A percentile compares a stretch with the other conserved stretches of the same genome.
These are phyloP conservation scores for Geranium brycei DNA, from an alignment of 345 rosid species.

Conservation along the genomic window DNA sequence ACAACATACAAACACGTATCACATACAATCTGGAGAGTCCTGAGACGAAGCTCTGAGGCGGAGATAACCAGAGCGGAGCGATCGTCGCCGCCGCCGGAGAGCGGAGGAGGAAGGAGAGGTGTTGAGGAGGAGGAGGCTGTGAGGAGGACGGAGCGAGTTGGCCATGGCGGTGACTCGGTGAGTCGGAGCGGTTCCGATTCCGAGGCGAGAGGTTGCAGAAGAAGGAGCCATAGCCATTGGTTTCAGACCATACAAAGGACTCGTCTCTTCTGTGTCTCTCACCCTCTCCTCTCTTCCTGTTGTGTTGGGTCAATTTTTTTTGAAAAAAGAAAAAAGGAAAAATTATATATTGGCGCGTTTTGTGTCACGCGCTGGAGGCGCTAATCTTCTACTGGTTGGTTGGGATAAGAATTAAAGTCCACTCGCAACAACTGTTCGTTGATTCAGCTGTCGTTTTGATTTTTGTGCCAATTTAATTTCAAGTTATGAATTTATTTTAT, in stretches of 20 bases:
- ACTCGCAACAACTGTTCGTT: no score
- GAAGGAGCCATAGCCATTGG: constrained; percentile 22
- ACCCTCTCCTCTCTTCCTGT: no score
- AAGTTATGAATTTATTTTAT: no score
- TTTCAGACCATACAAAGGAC: constrained; percentile 34
- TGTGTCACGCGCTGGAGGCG: no score
- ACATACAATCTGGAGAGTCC: constrained; percentile 23
- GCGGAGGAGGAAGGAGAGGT: constrained; percentile 10
- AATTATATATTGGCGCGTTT: no score
- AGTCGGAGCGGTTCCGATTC: constrained; percentile 15
- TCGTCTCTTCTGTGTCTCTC: no score
- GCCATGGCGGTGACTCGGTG: constrained; percentile 10
- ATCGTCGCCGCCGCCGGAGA: constrained; percentile 24
- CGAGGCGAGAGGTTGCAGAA: constrained; percentile 18
- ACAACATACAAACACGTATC: constrained; percentile 22
- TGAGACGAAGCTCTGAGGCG: constrained; percentile 56
- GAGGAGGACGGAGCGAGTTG: constrained; percentile 24
- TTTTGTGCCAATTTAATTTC: no score
- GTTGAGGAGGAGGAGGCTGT: constrained; percentile 37
- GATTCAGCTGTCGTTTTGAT: no score
- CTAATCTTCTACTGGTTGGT: no score
- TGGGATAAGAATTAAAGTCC: no score
- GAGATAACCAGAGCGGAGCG: constrained; percentile 26
- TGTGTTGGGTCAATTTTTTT: no score
- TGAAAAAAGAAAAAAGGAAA: no score